Evolutionary conservation across 148 eudicot genomes (phyloP), one percentile per base, ranked within the genome.

Genomic region (Beta vulgaris): DNA sequence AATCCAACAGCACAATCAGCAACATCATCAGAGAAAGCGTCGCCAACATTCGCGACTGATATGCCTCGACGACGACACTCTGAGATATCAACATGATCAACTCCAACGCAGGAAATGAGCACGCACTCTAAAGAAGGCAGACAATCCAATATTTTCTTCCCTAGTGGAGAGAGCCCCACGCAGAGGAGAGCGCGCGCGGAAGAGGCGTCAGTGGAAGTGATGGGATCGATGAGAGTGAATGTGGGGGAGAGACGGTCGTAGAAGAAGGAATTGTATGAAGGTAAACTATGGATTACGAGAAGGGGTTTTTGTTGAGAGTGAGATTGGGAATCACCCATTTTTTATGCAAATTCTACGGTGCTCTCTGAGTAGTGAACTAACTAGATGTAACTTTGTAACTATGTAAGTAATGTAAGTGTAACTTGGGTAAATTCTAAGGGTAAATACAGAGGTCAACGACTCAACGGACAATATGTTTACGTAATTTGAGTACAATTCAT

Each of bases 1-100:
- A 93, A 80, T 8, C 84, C 92, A 11, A 93, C 85, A 18, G 92
- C 93, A 18, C 65, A 88, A 72, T 93, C 98, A 1, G 93, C 93
- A 2, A 57, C 87, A 64, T 89, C 98, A 13, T 77, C 96, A 2
- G 96, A 84, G 65, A 89, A 93, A 1, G 88, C 81, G 5, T 84
- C 93, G 6, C 93, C 94, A 40, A 85, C 83, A 71, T 80, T 88
- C n/a, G 90, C 77, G 37, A 93, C 87, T 0, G 68, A 63, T 23
- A 93, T 73, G 4, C 85, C 86, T 2, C 98, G 87, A 61, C 89
- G 88, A 60, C 86, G 83, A 72, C 94, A 91, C 72, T 84, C 92
- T 34, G 76, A 74, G 28, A 93, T 77, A 70, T 91, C 92, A 13
- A 93, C 15, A 46, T 86, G 91, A 80, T 91, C 82, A 23, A 82